Evolutionary conservation across 2,329 filamentous ascomycete genomes (phyloP).

Genomic region (Pseudofabraea citricarpa): DNA sequence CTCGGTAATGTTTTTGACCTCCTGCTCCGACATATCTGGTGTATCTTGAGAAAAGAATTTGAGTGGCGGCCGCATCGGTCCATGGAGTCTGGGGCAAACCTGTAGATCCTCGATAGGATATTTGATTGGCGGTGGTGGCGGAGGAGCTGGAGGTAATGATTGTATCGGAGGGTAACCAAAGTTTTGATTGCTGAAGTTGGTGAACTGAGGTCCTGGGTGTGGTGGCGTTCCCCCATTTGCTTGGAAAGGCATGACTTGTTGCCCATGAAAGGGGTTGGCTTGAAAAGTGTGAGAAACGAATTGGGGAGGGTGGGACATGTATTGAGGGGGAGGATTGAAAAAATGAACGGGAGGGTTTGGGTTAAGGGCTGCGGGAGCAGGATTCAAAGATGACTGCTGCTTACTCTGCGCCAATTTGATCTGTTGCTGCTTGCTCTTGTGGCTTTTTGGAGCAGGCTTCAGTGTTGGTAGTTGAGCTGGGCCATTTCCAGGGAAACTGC

Average conservation of each 20-base stretch:
- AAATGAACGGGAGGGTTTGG: slow-evolving; percentile 15
- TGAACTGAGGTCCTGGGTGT: slow-evolving; percentile 24
- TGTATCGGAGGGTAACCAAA: slow-evolving; percentile 42
- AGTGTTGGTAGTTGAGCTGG: slow-evolving; percentile 63
- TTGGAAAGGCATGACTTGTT: slow-evolving; percentile 1
- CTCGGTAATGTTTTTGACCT: slow-evolving; percentile 39
- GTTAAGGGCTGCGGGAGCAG: slow-evolving; percentile 19
- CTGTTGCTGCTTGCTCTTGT: slow-evolving; percentile 55
- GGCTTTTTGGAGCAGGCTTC: slow-evolving; percentile 67
- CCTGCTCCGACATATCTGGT: slow-evolving; percentile 32
- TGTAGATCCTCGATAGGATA: slow-evolving; percentile 96
- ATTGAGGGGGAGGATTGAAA: slow-evolving; percentile 8
- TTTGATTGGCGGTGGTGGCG: slow-evolving; percentile 73
- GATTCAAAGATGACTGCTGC: slow-evolving; percentile 29
- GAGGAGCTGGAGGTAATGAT: slow-evolving; percentile 46
- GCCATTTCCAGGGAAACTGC: slow-evolving; percentile 33
- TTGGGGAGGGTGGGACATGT: slow-evolving; percentile 8
- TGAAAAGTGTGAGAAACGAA: slow-evolving; percentile 27
- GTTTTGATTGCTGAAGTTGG: slow-evolving; percentile 37
- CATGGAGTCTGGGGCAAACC: slow-evolving; percentile 61
- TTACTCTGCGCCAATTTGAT: slow-evolving; percentile 33
- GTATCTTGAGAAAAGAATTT: slow-evolving; percentile 71
- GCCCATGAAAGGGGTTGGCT: slow-evolving; percentile 10
- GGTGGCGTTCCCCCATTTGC: background rate
- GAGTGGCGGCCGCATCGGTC: slow-evolving; percentile 63